phyloP scores from a whole-genome alignment of 345 rosid genomes.

The Populus alba region DNA sequence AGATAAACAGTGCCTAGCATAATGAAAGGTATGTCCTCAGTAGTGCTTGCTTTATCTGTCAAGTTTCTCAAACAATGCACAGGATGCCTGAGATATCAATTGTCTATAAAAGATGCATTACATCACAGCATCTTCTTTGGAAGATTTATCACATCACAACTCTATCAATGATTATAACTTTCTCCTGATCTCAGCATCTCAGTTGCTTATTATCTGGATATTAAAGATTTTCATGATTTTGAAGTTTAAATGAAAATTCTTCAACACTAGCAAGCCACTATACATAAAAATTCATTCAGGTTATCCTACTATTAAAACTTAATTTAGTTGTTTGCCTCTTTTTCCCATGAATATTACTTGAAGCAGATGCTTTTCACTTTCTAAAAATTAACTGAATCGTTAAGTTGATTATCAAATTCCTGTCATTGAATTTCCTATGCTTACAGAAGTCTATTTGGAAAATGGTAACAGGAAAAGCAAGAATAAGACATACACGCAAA shows the following conservation, averaged over 20 bases:
- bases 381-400: background rate
- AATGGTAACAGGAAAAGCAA: conserved; percentile 1
- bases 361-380: background rate
- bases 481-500: conserved; percentile 53
- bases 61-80: background rate
- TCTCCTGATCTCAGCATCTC: background rate
- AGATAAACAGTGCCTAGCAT: background rate
- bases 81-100: background rate
- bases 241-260: background rate
- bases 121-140: background rate
- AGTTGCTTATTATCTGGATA: background rate
- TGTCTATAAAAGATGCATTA: background rate
- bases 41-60: background rate
- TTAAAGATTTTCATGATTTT: background rate
- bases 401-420: conserved; percentile 6
- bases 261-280: background rate
- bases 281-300: background rate
- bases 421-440: background rate
- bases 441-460: background rate
- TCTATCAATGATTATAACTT: background rate
- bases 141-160: background rate
- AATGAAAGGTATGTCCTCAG: background rate
- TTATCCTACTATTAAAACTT: background rate
- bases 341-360: background rate
- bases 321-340: background rate